Evolutionary conservation across 2,329 filamentous ascomycete species (phyloP).

Genomic region (Daldinia eschscholtzii): DNA sequence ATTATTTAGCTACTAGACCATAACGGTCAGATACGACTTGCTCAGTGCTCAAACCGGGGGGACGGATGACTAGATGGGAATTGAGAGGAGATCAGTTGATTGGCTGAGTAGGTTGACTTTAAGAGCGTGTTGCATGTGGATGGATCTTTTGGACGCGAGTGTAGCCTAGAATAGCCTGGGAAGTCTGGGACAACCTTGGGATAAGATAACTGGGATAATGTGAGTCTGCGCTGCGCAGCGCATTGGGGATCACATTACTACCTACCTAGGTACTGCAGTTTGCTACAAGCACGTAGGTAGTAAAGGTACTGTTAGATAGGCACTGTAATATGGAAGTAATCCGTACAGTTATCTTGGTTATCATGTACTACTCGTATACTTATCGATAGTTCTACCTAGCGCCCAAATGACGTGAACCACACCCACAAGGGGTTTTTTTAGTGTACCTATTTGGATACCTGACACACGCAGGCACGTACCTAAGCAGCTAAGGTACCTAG

Average conservation of each 20-base stretch:
- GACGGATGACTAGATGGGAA: constrained; percentile 36
- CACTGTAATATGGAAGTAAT: background rate
- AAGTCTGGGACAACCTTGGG: background rate
- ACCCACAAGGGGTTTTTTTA: no score
- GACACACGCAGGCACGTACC: no score
- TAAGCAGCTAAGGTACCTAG: no score
- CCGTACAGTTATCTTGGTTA: no score
- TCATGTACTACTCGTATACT: background rate
- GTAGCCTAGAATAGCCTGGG: constrained; percentile 13
- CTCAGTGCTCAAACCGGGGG: constrained; percentile 1
- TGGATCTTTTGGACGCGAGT: constrained; percentile 20
- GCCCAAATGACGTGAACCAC: constrained; percentile 5
- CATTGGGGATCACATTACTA: constrained; percentile 26
- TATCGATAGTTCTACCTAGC: constrained; percentile 6
- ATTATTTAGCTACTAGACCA: constrained; percentile 26
- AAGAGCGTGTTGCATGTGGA: constrained; percentile 33
- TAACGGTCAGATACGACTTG: constrained; percentile 25
- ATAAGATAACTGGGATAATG: background rate
- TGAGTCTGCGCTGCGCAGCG: background rate
- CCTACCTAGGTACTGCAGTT: background rate
- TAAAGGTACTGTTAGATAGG: constrained; percentile 3
- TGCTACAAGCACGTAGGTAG: constrained; percentile 13
- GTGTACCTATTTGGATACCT: no score
- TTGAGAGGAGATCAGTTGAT: constrained; percentile 34
- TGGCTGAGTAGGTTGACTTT: constrained; percentile 32